phyloP scores from a whole-genome alignment of 2,329 filamentous ascomycete species.

The Purpureocillium takamizusanense region DNA sequence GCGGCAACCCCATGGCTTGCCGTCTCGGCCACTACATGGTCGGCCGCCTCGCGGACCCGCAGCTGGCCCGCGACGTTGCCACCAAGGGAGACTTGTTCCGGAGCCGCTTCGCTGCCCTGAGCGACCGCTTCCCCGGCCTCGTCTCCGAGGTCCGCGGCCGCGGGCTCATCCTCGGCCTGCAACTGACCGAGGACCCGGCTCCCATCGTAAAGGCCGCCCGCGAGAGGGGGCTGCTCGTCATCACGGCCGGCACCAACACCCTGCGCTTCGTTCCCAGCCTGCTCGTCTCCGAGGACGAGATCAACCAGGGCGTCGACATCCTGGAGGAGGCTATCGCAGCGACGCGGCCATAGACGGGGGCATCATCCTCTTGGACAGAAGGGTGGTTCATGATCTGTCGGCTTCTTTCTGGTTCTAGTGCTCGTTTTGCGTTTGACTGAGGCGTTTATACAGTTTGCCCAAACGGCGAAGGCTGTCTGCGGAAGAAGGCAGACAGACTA shows the following conservation, averaged over 20 bases:
- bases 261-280: slow-evolving; percentile 85
- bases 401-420: too few species aligned
- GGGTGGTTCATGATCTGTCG: too few species aligned
- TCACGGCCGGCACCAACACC: slow-evolving; percentile 89
- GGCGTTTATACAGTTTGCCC: too few species aligned
- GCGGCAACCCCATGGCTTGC: slow-evolving; percentile 81
- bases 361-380: neutral
- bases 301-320: slow-evolving; percentile 67
- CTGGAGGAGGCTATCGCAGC: slow-evolving; percentile 56
- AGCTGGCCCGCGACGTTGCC: slow-evolving; percentile 60
- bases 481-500: too few species aligned
- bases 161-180: slow-evolving; percentile 79
- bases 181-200: slow-evolving; percentile 65
- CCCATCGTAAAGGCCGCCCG: slow-evolving; percentile 75
- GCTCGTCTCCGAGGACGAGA: slow-evolving; percentile 71
- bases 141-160: slow-evolving; percentile 73
- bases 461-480: too few species aligned
- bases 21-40: slow-evolving; percentile 83
- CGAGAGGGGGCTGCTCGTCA: slow-evolving; percentile 79
- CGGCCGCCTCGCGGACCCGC: slow-evolving; percentile 59
- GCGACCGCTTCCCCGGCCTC: slow-evolving; percentile 50
- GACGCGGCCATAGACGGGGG: slow-evolving; percentile 19
- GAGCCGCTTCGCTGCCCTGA: slow-evolving; percentile 37
- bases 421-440: too few species aligned
- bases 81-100: slow-evolving; percentile 50